Percentiles rank a stretch among this genome's conserved stretches.
Evolutionary conservation across 192 early-diverging fungal species (phyloP).

Genomic region (Linnemannia zychae): DNA sequence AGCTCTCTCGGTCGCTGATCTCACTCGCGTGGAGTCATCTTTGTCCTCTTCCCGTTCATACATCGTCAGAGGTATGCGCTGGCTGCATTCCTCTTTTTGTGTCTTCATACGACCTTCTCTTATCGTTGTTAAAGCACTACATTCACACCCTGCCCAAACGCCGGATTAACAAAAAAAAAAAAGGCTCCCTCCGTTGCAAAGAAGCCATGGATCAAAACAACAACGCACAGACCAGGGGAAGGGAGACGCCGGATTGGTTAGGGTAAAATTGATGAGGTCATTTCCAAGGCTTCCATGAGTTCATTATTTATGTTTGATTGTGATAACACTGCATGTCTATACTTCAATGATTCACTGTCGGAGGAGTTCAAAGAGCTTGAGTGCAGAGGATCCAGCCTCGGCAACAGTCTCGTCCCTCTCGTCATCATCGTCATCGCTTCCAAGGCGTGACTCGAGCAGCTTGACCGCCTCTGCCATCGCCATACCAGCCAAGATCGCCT

Average conservation of each 20-base stretch:
- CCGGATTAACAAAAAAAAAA: background rate
- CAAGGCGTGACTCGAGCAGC: conserved; percentile 37
- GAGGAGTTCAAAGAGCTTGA: conserved; percentile 39
- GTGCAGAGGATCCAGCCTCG: conserved; percentile 32
- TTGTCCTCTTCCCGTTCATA: no score
- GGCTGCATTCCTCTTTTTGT: no score
- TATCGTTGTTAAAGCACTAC: no score
- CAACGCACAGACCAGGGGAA: background rate
- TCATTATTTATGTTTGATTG: no score
- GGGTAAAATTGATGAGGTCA: background rate
- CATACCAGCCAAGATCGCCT: conserved; percentile 44
- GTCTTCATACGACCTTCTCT: no score
- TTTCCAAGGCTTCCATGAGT: background rate
- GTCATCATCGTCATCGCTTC: background rate
- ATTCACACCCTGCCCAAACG: no score
- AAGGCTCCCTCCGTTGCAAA: background rate
- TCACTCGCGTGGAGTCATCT: background rate
- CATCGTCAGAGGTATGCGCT: no score
- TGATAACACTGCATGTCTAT: no score
- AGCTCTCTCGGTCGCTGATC: background rate
- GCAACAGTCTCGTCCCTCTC: conserved; percentile 40
- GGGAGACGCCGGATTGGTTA: background rate
- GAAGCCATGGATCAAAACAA: background rate
- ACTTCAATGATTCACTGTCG: background rate
- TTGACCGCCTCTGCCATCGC: conserved; percentile 51